Evolutionary conservation across 768 basidiomycete species (phyloP).

Genomic region (Artomyces pyxidatus): DNA sequence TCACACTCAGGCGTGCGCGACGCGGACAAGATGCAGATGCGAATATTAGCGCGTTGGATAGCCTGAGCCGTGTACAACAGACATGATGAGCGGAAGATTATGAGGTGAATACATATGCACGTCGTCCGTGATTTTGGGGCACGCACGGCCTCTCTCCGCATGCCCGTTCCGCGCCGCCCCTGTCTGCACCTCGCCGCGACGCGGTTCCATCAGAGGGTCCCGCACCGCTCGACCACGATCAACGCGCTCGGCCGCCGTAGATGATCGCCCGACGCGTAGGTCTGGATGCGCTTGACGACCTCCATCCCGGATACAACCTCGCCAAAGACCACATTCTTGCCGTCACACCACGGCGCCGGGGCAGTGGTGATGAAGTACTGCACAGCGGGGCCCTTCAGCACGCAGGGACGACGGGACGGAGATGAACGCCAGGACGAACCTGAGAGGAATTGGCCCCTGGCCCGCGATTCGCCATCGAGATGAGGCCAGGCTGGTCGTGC

Average conservation of each 20-base stretch:
- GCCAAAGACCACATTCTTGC: slow-evolving; percentile 65
- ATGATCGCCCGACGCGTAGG: slow-evolving; percentile 11
- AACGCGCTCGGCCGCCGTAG: slow-evolving; percentile 14
- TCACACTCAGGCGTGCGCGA: too few species aligned
- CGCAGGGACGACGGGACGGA: not conserved
- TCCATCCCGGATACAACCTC: slow-evolving; percentile 59
- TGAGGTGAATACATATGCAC: too few species aligned
- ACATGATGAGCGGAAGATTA: too few species aligned
- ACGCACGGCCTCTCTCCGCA: too few species aligned
- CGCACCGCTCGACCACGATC: slow-evolving; percentile 13
- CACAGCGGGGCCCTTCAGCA: not conserved
- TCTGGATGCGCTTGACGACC: slow-evolving; percentile 54
- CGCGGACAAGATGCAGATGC: too few species aligned
- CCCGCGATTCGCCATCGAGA: slow-evolving; percentile 89
- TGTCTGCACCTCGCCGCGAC: too few species aligned
- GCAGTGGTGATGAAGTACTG: slow-evolving; percentile 77
- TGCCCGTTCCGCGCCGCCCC: too few species aligned
- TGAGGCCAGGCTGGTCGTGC: slow-evolving; percentile 56
- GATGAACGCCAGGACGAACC: slow-evolving; percentile 23
- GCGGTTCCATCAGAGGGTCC: too few species aligned
- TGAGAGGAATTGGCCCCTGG: slow-evolving; percentile 76
- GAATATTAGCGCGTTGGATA: too few species aligned
- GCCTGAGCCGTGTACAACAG: too few species aligned
- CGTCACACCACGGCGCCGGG: slow-evolving; percentile 62
- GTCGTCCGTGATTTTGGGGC: too few species aligned